Evolutionary conservation across 148 eudicot species (phyloP).

Genomic region (Camellia japonica): DNA sequence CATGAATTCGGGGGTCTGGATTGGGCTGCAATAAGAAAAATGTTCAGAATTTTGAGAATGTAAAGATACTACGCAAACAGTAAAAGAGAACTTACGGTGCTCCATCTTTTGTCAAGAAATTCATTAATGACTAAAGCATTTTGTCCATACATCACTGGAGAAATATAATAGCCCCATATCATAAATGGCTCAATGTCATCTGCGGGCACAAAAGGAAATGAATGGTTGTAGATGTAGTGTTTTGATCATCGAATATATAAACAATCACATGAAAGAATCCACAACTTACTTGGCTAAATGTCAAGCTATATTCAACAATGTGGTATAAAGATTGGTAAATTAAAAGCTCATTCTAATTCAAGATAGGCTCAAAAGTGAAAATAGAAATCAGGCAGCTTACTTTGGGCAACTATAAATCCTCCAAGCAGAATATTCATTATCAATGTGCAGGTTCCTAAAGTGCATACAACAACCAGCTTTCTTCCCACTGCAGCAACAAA

Average conservation of each 20-base stretch:
- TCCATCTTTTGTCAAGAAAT: conserved; percentile 79
- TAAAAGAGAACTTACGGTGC: conserved; percentile 35
- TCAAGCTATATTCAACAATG: not conserved
- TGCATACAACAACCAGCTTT: conserved; percentile 52
- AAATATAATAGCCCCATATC: conserved; percentile 67
- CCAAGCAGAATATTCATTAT: conserved; percentile 54
- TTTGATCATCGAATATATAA: not conserved
- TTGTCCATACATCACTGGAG: conserved; percentile 83
- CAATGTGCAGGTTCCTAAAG: conserved; percentile 40
- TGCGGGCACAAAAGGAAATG: conserved; percentile 21
- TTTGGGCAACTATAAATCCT: conserved; percentile 64
- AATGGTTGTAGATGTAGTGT: not conserved
- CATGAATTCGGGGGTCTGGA: conserved; percentile 48
- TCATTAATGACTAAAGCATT: conserved; percentile 71
- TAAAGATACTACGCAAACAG: not conserved
- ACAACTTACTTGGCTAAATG: not conserved
- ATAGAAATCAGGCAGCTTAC: conserved; percentile 28
- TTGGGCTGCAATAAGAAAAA: conserved; percentile 50
- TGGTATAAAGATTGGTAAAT: not conserved
- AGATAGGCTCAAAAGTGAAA: not conserved
- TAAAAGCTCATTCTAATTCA: not conserved
- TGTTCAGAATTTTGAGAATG: not conserved
- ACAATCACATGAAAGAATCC: not conserved
- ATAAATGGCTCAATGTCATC: conserved; percentile 66
- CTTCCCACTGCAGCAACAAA: conserved; percentile 63